Conservation (phyloP, 805 yeast genomes). For the Yueomyces sinensis region DNA sequence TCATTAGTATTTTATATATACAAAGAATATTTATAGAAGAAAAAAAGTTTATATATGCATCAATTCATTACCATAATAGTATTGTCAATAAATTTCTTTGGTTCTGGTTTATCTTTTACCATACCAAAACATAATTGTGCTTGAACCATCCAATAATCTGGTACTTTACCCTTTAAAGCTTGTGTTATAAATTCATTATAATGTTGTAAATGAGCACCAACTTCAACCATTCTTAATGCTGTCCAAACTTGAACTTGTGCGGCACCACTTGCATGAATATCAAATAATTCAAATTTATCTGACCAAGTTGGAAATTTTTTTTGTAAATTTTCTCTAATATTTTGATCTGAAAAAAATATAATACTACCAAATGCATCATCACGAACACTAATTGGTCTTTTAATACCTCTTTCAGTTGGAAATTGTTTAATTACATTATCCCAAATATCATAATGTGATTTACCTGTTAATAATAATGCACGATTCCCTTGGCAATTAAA, state of each 20-base stretch:
- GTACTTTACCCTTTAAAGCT: slow-evolving; percentile 28
- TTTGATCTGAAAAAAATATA: slow-evolving; percentile 34
- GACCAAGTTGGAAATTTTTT: slow-evolving; percentile 31
- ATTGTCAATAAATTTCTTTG: slow-evolving; percentile 30
- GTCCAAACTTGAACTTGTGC: slow-evolving; percentile 40
- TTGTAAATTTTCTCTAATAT: slow-evolving; percentile 28
- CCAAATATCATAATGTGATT: slow-evolving; percentile 35
- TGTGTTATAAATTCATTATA: slow-evolving; percentile 33
- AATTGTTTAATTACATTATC: slow-evolving; percentile 26
- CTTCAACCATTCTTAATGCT: slow-evolving; percentile 30
- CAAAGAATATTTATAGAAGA: too few relatives aligned
- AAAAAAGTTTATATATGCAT: too few relatives aligned
- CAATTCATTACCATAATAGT: slow-evolving; percentile 24
- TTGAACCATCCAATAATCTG: slow-evolving; percentile 32
- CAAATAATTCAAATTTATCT: slow-evolving; percentile 34
- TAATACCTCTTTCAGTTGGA: slow-evolving; percentile 26
- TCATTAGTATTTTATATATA: too few relatives aligned
- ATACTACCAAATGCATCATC: slow-evolving; percentile 38
- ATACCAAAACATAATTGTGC: slow-evolving; percentile 40
- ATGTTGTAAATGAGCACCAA: slow-evolving; percentile 42
- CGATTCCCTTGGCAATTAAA: slow-evolving; percentile 40
- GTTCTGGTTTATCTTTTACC: slow-evolving; percentile 25
- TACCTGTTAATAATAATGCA: slow-evolving; percentile 35
- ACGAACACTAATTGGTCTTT: slow-evolving; percentile 30
- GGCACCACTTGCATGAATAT: slow-evolving; percentile 34